These are phyloP conservation scores for Alternaria atra DNA, from an alignment of 2,329 filamentous ascomycete genomes.

Conservation along the genomic window DNA sequence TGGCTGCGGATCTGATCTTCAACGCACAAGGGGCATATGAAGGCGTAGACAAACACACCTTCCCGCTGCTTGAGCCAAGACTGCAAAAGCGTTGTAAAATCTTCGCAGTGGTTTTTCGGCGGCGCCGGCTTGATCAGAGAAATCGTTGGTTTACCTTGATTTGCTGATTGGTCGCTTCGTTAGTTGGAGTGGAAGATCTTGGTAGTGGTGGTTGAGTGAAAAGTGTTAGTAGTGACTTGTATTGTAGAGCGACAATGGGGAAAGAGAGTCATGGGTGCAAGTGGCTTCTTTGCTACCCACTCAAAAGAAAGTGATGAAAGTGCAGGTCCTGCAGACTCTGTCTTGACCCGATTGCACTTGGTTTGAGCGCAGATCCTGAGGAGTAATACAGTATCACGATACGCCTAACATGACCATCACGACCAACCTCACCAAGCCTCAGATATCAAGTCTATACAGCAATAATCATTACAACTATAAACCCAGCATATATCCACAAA, in stretches of 20 bases:
- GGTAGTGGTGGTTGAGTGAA: neutral
- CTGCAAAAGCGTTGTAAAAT: neutral
- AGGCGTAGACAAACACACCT: no score
- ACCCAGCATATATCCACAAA: constrained; percentile 20
- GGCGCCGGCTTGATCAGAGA: neutral
- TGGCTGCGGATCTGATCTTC: no score
- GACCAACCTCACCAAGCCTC: neutral
- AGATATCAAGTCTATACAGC: constrained; percentile 12
- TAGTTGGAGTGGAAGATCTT: neutral
- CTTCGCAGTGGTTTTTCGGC: neutral
- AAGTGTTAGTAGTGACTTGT: neutral
- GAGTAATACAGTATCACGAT: neutral
- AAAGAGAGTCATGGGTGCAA: neutral
- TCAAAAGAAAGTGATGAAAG: neutral
- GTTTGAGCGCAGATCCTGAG: neutral
- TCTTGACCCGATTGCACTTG: neutral
- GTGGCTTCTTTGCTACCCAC: no score
- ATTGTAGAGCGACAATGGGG: neutral
- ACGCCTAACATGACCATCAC: neutral
- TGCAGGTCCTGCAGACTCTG: neutral
- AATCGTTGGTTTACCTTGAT: neutral
- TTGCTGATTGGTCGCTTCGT: neutral
- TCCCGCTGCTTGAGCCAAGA: neutral
- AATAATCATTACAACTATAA: constrained; percentile 29
- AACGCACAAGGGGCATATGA: no score